Evolutionary conservation across 176 grass and related monocot genomes (phyloP).

Genomic region (Eleusine coracana): DNA sequence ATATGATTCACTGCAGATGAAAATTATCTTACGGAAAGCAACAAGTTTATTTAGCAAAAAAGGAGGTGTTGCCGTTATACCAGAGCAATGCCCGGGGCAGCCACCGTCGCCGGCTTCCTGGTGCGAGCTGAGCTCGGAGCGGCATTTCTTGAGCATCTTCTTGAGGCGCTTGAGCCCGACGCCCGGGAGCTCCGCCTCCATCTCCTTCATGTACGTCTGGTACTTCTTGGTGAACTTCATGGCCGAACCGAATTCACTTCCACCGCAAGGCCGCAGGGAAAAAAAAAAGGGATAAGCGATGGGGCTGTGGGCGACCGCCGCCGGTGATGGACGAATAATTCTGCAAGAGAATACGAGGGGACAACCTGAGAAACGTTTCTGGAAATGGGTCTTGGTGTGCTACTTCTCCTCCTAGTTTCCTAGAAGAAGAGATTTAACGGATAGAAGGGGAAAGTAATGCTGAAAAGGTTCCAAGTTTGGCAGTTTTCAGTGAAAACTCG

Average conservation of each 20-base stretch:
- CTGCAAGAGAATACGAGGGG: too few relatives aligned
- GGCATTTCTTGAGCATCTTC: constrained; percentile 80
- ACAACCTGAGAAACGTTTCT: background rate
- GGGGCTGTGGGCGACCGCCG: background rate
- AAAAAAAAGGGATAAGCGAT: background rate
- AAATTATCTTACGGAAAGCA: background rate
- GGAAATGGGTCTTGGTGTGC: too few relatives aligned
- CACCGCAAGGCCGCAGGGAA: background rate
- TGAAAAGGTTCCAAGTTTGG: background rate
- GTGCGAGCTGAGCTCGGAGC: constrained; percentile 33
- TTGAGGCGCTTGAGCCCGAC: constrained; percentile 86
- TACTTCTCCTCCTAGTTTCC: background rate
- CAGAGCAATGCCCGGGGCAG: constrained; percentile 59
- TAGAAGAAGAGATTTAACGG: background rate
- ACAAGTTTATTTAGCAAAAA: background rate
- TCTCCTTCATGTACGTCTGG: constrained; percentile 73
- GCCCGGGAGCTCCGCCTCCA: constrained; percentile 65
- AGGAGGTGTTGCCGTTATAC: constrained; percentile 31
- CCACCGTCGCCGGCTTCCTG: background rate
- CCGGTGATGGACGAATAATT: background rate
- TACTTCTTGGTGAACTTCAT: constrained; percentile 98
- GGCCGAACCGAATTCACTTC: background rate
- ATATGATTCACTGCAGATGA: background rate
- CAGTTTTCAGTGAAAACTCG: too few relatives aligned
- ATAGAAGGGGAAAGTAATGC: background rate